phyloP scores from a whole-genome alignment of 1,139 yeast species.

The Saccharomyces hybrid region DNA sequence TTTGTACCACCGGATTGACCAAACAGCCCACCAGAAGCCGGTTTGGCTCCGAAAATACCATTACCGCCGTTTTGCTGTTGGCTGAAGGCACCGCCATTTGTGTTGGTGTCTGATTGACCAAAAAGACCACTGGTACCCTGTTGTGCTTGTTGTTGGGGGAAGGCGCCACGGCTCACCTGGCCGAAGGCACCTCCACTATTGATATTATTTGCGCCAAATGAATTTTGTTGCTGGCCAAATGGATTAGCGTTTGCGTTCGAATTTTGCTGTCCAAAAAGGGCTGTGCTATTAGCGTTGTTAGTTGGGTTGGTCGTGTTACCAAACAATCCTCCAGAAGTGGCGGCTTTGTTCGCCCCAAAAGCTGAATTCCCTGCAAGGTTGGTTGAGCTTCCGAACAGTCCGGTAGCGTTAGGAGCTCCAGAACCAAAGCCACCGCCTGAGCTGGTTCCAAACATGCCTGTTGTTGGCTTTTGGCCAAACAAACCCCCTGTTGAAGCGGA shows the following conservation, averaged over 20 bases:
- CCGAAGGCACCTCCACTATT: conserved; percentile 3
- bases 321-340: conserved; percentile 31
- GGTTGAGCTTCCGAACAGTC: conserved; percentile 7
- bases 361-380: conserved; percentile 2
- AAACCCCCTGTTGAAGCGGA: conserved; percentile 21
- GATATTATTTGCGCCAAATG: conserved; percentile 11
- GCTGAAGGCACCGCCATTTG: conserved; percentile 14
- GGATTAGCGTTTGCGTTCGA: background rate
- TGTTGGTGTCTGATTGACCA: conserved; percentile 16
- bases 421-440: conserved; percentile 38
- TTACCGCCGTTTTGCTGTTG: conserved; percentile 7
- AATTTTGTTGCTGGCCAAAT: conserved; percentile 18
- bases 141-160: conserved; percentile 11
- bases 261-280: conserved; percentile 26
- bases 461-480: conserved; percentile 26
- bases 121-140: conserved; percentile 14
- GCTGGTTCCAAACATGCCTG: conserved; percentile 7
- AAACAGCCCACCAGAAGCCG: conserved; percentile 31
- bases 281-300: conserved; percentile 25
- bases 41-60: conserved; percentile 31
- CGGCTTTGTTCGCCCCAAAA: conserved; percentile 5
- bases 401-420: conserved; percentile 21
- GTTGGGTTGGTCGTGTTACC: conserved; percentile 21
- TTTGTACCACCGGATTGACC: conserved; percentile 25
- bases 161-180: conserved; percentile 30